These are phyloP conservation scores for Entrophospora sp. DNA, from an alignment of 192 early-diverging fungal genomes.

Conservation along the genomic window DNA sequence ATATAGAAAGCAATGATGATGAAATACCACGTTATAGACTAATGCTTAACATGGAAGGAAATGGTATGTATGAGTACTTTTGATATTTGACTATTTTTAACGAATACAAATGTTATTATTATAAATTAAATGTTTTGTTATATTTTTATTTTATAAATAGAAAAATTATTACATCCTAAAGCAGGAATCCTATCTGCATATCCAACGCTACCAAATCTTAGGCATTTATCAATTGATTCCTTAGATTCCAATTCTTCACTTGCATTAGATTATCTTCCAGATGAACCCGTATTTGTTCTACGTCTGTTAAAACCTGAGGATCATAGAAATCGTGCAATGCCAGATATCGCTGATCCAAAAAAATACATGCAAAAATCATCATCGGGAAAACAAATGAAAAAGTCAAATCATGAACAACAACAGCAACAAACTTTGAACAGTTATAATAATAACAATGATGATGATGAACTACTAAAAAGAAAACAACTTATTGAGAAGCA, in stretches of 20 bases:
- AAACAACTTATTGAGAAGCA: constrained; percentile 20
- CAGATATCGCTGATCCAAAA: neutral
- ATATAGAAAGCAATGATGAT: neutral
- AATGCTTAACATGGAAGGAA: constrained; percentile 10
- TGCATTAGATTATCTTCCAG: constrained; percentile 10
- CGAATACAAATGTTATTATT: neutral
- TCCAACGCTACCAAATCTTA: neutral
- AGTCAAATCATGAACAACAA: neutral
- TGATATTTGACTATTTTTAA: neutral
- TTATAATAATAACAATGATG: neutral
- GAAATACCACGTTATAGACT: constrained; percentile 6
- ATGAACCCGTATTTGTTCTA: constrained; percentile 21
- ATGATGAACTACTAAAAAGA: neutral
- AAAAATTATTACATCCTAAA: neutral
- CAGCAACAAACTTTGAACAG: too few relatives aligned
- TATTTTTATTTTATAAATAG: neutral
- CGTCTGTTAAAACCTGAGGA: constrained; percentile 10
- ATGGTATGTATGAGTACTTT: neutral
- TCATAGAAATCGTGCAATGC: neutral
- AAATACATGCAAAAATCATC: neutral
- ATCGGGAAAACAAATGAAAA: neutral
- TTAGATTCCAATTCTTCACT: constrained; percentile 5
- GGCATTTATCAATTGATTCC: constrained; percentile 13
- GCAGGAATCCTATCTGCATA: neutral
- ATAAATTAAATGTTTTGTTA: neutral